phyloP scores from a whole-genome alignment of 495 filamentous ascomycete species.

The Tuber microsphaerosporum region DNA sequence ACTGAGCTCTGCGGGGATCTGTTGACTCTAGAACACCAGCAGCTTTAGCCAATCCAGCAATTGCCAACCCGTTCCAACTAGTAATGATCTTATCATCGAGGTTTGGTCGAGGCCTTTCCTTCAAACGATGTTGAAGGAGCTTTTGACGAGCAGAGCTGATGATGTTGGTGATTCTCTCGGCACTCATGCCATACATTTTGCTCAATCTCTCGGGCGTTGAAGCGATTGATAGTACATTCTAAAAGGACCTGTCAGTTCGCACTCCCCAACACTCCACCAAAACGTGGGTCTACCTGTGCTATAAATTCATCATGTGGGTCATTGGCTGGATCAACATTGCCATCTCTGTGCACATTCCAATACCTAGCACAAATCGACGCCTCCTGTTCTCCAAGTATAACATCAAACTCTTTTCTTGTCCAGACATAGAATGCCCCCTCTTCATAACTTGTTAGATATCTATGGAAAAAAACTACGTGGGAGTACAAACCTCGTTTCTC shows the following conservation, averaged over 20 bases:
- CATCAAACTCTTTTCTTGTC: conserved; percentile 80
- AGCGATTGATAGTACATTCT: conserved; percentile 55
- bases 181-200: conserved; percentile 67
- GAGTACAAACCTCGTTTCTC: conserved; percentile 57
- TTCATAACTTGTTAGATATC: conserved; percentile 7
- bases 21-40: conserved; percentile 58
- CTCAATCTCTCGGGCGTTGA: conserved; percentile 61
- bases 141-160: conserved; percentile 62
- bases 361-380: conserved; percentile 71
- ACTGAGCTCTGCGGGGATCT: conserved; percentile 52
- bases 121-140: conserved; percentile 65
- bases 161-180: conserved; percentile 64
- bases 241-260: conserved; percentile 12
- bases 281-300: conserved; percentile 57
- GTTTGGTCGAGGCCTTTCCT: conserved; percentile 67
- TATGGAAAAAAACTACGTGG: not conserved
- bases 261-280: conserved; percentile 43
- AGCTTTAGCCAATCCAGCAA: conserved; percentile 70
- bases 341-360: conserved; percentile 78
- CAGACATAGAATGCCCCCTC: conserved; percentile 96
- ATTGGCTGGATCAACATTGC: conserved; percentile 75
- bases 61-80: conserved; percentile 83
- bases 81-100: conserved; percentile 88
- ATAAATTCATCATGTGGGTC: conserved; percentile 93
- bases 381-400: conserved; percentile 63